These are phyloP conservation scores for Malus orientalis DNA, from an alignment of 306 rosid genomes.

Conservation along the genomic window DNA sequence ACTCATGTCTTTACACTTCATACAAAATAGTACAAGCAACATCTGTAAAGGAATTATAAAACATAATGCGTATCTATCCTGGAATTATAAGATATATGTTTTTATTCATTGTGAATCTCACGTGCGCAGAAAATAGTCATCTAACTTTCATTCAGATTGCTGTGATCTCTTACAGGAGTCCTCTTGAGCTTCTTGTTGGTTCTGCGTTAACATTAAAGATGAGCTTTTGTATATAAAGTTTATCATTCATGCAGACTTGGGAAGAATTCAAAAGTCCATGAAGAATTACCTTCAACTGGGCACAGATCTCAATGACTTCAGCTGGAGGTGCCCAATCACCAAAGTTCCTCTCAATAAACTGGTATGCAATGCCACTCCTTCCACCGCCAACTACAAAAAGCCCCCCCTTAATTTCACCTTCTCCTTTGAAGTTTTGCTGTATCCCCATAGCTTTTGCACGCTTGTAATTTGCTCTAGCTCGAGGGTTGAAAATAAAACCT, in stretches of 20 bases:
- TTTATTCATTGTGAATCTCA: background rate
- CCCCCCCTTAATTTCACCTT: conserved; percentile 94
- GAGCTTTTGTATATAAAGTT: conserved; percentile 9
- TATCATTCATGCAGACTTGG: background rate
- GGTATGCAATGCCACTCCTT: conserved; percentile 72
- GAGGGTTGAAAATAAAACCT: conserved; percentile 70
- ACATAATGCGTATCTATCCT: background rate
- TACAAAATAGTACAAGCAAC: background rate
- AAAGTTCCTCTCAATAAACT: conserved; percentile 84
- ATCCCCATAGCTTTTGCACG: conserved; percentile 66
- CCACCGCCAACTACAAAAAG: conserved; percentile 62
- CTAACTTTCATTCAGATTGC: conserved; percentile 7
- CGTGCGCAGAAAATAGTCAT: background rate
- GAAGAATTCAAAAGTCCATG: background rate
- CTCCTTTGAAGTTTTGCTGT: conserved; percentile 63
- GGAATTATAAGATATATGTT: background rate
- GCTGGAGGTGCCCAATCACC: conserved; percentile 90
- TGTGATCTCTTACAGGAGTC: conserved; percentile 16
- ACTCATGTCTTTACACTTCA: background rate
- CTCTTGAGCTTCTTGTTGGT: conserved; percentile 25
- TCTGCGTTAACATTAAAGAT: conserved; percentile 44
- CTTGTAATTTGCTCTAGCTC: conserved; percentile 70
- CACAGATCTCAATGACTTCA: conserved; percentile 74
- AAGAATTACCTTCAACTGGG: conserved; percentile 52
- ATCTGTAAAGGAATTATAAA: background rate